phyloP scores from a whole-genome alignment of 768 basidiomycete species.

The Auricularia cornea region DNA sequence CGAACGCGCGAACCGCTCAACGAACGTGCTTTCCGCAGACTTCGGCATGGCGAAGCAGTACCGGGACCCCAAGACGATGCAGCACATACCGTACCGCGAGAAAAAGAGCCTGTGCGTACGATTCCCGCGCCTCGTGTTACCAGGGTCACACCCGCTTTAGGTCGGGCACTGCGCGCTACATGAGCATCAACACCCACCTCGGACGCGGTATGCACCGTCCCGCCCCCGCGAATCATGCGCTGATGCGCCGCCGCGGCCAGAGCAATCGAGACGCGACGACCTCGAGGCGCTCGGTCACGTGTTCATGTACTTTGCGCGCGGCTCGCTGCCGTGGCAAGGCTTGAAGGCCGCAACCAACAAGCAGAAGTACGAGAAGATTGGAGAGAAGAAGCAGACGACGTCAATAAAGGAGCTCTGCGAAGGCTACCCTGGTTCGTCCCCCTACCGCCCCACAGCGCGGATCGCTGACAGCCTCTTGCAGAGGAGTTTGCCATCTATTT shows the following conservation, averaged over 20 bases:
- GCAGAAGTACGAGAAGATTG: slow-evolving; percentile 99
- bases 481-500: slow-evolving; percentile 99
- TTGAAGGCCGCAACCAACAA: slow-evolving; percentile 99
- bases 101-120: slow-evolving; percentile 75
- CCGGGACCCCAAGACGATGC: slow-evolving; percentile 97
- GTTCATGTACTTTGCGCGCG: slow-evolving; percentile 98
- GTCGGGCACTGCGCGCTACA: slow-evolving; percentile 90
- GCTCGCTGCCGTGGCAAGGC: slow-evolving; percentile 97
- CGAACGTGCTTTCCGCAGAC: slow-evolving; percentile 32
- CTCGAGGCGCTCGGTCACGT: slow-evolving; percentile 98
- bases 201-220: slow-evolving; percentile 53
- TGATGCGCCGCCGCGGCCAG: slow-evolving; percentile 29
- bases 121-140: neutral
- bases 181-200: slow-evolving; percentile 99
- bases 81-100: slow-evolving; percentile 98
- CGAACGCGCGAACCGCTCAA: neutral
- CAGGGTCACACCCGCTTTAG: neutral
- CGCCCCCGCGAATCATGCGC: slow-evolving; percentile 6
- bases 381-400: slow-evolving; percentile 99
- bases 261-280: slow-evolving; percentile 93
- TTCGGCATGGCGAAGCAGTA: slow-evolving; percentile 99
- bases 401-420: slow-evolving; percentile 96
- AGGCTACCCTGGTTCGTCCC: slow-evolving; percentile 74
- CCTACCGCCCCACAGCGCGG: neutral
- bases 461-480: slow-evolving; percentile 24